Percentiles rank a stretch among this genome's conserved stretches.
phyloP scores from a whole-genome alignment of 2,329 filamentous ascomycete genomes.

The Nemania sp. region DNA sequence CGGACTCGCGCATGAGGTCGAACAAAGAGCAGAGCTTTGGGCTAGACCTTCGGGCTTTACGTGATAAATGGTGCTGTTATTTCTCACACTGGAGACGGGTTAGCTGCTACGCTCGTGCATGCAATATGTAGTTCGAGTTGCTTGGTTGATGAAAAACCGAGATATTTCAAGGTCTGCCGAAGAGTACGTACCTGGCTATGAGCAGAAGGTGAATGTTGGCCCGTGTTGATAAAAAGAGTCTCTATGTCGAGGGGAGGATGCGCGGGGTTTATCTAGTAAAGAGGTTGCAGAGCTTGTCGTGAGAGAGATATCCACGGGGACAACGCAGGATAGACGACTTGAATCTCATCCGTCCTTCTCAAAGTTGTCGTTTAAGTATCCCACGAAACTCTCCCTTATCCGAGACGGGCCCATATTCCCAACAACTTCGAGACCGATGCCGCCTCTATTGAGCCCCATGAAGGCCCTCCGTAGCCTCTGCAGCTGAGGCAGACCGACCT shows the following conservation, averaged over 20 bases:
- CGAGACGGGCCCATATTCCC: constrained; percentile 58
- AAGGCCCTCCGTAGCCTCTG: constrained; percentile 80
- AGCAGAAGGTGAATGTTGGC: background rate
- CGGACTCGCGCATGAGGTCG: too few relatives aligned
- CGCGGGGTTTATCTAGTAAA: constrained; percentile 7
- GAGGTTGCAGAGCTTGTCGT: background rate
- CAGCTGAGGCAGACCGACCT: constrained; percentile 72
- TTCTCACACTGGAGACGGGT: background rate
- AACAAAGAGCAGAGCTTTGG: too few relatives aligned
- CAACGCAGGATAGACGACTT: background rate
- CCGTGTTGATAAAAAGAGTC: background rate
- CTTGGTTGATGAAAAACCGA: background rate
- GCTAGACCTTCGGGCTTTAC: too few relatives aligned
- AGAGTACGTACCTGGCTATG: constrained; percentile 1
- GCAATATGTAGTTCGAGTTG: background rate
- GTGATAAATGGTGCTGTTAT: background rate
- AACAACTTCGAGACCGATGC: constrained; percentile 62
- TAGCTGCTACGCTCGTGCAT: background rate
- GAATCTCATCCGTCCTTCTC: constrained; percentile 58
- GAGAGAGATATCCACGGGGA: background rate
- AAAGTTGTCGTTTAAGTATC: constrained; percentile 69
- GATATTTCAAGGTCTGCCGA: too few relatives aligned
- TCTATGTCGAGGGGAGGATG: background rate
- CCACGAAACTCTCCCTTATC: constrained; percentile 66
- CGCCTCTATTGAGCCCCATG: constrained; percentile 74